These are phyloP conservation scores for Xylaria sp. DNA, from an alignment of 2,329 filamentous ascomycete genomes.

Conservation along the genomic window DNA sequence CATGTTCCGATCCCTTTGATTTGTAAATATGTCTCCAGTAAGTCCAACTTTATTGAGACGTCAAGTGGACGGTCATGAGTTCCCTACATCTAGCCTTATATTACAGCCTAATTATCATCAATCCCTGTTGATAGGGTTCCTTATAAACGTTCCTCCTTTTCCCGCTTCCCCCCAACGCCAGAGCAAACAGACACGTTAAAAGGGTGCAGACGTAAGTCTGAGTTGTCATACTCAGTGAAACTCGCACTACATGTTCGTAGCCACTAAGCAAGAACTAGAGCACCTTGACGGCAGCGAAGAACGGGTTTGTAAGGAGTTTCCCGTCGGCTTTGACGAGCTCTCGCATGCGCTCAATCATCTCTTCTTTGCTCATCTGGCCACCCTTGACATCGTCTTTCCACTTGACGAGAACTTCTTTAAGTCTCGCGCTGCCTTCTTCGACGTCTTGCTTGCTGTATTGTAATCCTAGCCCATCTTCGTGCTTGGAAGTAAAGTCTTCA, in stretches of 20 bases:
- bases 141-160: background rate
- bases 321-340: conserved; percentile 81
- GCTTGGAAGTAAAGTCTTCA: conserved; percentile 90
- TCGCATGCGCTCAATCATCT: conserved; percentile 82
- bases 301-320: conserved; percentile 71
- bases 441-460: conserved; percentile 85
- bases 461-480: conserved; percentile 65
- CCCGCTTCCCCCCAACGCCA: conserved; percentile 9
- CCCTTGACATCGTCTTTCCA: conserved; percentile 84
- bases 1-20: background rate
- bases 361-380: conserved; percentile 72
- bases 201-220: background rate
- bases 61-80: background rate
- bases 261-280: conserved; percentile 52
- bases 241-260: background rate
- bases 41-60: background rate
- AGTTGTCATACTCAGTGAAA: no score
- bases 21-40: background rate
- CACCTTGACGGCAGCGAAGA: conserved; percentile 74
- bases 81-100: conserved; percentile 16
- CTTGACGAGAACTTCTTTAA: conserved; percentile 83
- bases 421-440: conserved; percentile 83
- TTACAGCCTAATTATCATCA: conserved; percentile 15
- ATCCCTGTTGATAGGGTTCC: background rate
- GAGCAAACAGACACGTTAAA: conserved; percentile 2